Base-by-base conservation (phyloP, 331 rosid species). In the Malus hybrid region DNA sequence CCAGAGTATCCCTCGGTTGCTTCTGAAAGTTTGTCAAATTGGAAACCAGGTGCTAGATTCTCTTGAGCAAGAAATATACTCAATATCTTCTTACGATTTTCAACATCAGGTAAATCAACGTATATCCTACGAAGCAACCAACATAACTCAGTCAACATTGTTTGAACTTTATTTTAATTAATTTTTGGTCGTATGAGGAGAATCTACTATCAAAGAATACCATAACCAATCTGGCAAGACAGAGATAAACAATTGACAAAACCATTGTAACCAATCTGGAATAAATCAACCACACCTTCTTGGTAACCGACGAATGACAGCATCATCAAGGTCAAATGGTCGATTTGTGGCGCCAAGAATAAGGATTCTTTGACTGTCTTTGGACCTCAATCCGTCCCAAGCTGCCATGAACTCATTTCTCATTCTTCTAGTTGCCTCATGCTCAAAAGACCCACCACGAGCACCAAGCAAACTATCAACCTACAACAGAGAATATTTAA, bases 381-480 rank as follows among this genome's bases (percentile, higher is more conserved):
- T 95, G n/a, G 99, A 84, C 82, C 97, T 88, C 86, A 95, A 86
- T 79, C 99, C 99, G 62, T 95, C 97, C 99, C 99, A 95, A 70
- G 99, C 99, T 60, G 99, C 97, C 99, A 95, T 95, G 83, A 95
- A 95, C 86, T 95, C 97, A 9, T 95, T 95, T 87, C 97, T 92
- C 99, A 95, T 95, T 88, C 99, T 90, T 83, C 99, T 89, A 74
- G 99, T 92, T 65, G 99, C 99, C 79, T 95, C 97, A 74, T 95
- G 99, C 83, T 95, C 99, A 79, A 85, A 90, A 80, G 97, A 83
- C 78, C 99, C 99, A 67, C 99, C 99, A 76, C 99, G 93, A 57
- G 99, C 99, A 70, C 99, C 99, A 74, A 95, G 99, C 83, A 95
- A 86, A 89, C 97, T 92, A 87, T 95, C 99, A 80, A 95, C 91